These are phyloP conservation scores for Boletus reticulatus DNA, from an alignment of 768 basidiomycete genomes.

Conservation along the genomic window DNA sequence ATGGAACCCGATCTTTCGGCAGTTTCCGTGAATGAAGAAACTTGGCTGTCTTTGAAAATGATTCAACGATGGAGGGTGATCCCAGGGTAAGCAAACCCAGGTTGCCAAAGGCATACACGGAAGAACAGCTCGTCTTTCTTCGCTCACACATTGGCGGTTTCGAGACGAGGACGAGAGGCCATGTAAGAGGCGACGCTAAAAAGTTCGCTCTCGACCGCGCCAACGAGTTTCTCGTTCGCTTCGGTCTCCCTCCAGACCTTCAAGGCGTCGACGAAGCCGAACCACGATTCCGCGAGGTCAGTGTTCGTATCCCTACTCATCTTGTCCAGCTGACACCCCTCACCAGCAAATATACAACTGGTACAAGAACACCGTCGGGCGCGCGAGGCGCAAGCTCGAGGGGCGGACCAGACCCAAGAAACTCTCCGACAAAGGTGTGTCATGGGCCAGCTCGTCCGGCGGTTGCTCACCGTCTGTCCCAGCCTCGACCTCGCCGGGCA, in stretches of 20 bases:
- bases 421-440: conserved; percentile 48
- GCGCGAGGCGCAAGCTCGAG: conserved; percentile 56
- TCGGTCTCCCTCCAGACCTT: conserved; percentile 57
- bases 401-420: conserved; percentile 53
- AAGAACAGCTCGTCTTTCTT: conserved; percentile 59
- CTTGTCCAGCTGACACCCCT: neutral
- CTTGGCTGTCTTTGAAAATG: neutral
- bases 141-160: conserved; percentile 53
- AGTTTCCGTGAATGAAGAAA: conserved; percentile 11
- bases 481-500: conserved; percentile 18
- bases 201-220: conserved; percentile 66
- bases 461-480: neutral
- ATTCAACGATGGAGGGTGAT: conserved; percentile 44
- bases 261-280: conserved; percentile 56
- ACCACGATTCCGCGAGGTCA: conserved; percentile 59
- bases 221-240: conserved; percentile 55
- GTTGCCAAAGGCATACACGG: conserved; percentile 62
- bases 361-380: conserved; percentile 70
- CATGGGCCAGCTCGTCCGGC: neutral
- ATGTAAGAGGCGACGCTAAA: conserved; percentile 66
- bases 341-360: conserved; percentile 67
- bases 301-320: neutral
- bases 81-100: conserved; percentile 65
- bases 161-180: conserved; percentile 56
- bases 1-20: conserved; percentile 29